Evolutionary conservation across 1,139 yeast genomes (phyloP).

Genomic region (Starmera stellimalicola): DNA sequence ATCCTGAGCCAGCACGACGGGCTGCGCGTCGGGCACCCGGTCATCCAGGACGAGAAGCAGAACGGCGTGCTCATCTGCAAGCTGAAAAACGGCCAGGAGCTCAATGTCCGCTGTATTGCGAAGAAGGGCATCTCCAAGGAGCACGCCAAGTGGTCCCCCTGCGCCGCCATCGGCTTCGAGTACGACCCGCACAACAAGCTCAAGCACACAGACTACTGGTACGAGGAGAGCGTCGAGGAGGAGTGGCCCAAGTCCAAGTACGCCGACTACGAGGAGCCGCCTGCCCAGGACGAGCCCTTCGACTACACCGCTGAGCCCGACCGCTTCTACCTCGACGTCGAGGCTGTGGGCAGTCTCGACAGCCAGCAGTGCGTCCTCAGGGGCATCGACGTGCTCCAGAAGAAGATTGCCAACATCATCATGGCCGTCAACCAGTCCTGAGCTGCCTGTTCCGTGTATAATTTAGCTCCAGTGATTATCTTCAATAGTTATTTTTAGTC

Average conservation of each 20-base stretch:
- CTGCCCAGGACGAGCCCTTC: conserved; percentile 78
- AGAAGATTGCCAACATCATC: conserved; percentile 83
- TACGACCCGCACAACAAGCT: conserved; percentile 99
- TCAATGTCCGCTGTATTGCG: conserved; percentile 84
- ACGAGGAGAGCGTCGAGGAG: conserved; percentile 74
- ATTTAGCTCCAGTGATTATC: too few species aligned
- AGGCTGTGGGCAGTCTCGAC: conserved; percentile 81
- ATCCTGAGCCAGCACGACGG: conserved; percentile 33
- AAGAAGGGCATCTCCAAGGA: conserved; percentile 97
- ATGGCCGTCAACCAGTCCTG: too few species aligned
- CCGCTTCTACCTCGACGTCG: conserved; percentile 79
- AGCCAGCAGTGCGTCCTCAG: conserved; percentile 85
- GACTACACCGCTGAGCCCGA: conserved; percentile 80
- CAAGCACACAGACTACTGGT: conserved; percentile 94
- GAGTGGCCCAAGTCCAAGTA: conserved; percentile 93
- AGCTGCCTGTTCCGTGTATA: too few species aligned
- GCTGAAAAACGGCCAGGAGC: conserved; percentile 86
- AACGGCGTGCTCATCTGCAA: conserved; percentile 88
- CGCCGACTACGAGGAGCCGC: conserved; percentile 95
- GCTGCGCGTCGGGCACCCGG: conserved; percentile 65
- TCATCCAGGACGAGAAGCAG: conserved; percentile 64
- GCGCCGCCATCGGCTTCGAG: conserved; percentile 95
- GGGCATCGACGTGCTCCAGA: conserved; percentile 77
- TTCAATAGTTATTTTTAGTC: too few species aligned
- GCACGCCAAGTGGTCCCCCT: conserved; percentile 98